Conservation (phyloP, 2,329 filamentous ascomycete species). For the Claviceps pazoutovae region DNA sequence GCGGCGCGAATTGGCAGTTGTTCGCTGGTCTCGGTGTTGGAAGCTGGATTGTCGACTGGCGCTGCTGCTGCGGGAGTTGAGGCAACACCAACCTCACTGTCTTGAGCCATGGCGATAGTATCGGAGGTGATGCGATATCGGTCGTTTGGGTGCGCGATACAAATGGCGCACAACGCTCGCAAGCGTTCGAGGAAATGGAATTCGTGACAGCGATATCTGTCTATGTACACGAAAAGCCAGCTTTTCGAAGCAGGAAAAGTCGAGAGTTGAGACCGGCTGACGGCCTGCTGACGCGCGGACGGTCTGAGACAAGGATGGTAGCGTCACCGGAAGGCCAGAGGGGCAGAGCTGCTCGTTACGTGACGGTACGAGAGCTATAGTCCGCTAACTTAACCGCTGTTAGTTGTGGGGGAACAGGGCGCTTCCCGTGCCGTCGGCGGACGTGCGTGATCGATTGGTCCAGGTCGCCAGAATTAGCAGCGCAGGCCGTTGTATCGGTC, state of each 20-base stretch:
- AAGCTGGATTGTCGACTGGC: not conserved
- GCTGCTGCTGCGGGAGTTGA: not conserved
- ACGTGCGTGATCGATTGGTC: too few relatives aligned
- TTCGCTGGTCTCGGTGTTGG: conserved; percentile 8
- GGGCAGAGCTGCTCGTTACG: too few relatives aligned
- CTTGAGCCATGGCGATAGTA: conserved; percentile 2
- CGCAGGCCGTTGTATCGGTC: too few relatives aligned
- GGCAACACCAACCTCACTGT: not conserved
- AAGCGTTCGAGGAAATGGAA: not conserved
- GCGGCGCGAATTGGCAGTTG: conserved; percentile 18
- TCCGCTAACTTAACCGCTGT: too few relatives aligned
- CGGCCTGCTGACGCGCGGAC: too few relatives aligned
- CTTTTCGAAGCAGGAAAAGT: not conserved
- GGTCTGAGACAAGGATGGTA: too few relatives aligned
- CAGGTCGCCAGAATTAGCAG: too few relatives aligned
- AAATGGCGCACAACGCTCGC: too few relatives aligned
- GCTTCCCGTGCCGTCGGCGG: too few relatives aligned
- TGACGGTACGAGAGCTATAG: too few relatives aligned
- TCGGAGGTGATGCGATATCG: not conserved
- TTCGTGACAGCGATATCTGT: not conserved
- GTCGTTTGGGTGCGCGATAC: not conserved
- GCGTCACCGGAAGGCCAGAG: too few relatives aligned
- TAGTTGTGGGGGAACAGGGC: too few relatives aligned
- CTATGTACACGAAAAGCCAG: not conserved
- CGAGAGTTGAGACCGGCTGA: not conserved